Conservation (phyloP, 176 grass and related monocot genomes). For the Oryza rufipogon region DNA sequence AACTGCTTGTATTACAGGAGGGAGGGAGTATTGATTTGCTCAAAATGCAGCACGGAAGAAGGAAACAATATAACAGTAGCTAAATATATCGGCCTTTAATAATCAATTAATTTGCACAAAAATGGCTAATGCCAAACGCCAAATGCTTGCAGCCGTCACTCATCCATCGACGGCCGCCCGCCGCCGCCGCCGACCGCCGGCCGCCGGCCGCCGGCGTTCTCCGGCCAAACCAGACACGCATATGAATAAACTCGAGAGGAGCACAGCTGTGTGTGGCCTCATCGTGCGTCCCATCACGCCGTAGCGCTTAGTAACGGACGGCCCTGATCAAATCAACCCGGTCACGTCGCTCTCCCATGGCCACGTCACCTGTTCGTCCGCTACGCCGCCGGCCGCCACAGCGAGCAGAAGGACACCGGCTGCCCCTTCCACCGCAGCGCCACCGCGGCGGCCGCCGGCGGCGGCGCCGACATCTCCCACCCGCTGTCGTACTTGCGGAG, state of each 20-base stretch:
- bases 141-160: too few relatives aligned
- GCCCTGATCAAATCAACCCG: slow-evolving; percentile 5
- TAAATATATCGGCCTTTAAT: background rate
- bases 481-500: slow-evolving; percentile 88
- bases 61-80: background rate
- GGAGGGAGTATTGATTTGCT: background rate
- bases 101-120: background rate
- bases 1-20: too few relatives aligned
- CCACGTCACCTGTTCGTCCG: slow-evolving; percentile 1
- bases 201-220: too few relatives aligned
- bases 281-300: background rate
- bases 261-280: too few relatives aligned
- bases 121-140: background rate
- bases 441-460: slow-evolving; percentile 32
- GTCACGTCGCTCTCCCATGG: background rate
- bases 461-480: slow-evolving; percentile 64
- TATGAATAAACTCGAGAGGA: too few relatives aligned
- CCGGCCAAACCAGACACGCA: too few relatives aligned
- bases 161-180: too few relatives aligned
- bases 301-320: background rate
- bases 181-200: too few relatives aligned
- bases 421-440: slow-evolving; percentile 89
- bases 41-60: background rate
- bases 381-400: slow-evolving; percentile 64
- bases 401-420: slow-evolving; percentile 85